Conservation (phyloP, 2,329 filamentous ascomycete genomes). For the Diplodia scrobiculata region DNA sequence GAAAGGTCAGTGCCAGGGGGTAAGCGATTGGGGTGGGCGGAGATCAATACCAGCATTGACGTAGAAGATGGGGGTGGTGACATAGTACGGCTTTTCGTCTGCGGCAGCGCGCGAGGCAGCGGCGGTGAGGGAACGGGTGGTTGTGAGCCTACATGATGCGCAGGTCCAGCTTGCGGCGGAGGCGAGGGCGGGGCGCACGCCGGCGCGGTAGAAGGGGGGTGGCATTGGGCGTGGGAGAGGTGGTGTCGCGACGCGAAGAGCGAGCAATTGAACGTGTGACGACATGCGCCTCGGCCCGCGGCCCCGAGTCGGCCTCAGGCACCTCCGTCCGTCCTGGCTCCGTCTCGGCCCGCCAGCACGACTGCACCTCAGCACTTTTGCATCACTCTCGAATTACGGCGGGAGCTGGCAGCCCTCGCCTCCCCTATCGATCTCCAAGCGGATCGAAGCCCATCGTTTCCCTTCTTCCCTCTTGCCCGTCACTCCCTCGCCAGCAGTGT, state of each 20-base stretch:
- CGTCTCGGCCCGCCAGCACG: too few species aligned
- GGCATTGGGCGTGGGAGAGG: constrained; percentile 34
- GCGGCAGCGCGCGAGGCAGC: constrained; percentile 32
- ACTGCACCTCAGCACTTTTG: too few species aligned
- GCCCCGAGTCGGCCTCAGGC: neutral
- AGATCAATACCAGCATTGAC: constrained; percentile 78
- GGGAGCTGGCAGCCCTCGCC: too few species aligned
- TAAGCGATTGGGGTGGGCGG: neutral
- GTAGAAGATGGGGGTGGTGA: constrained; percentile 97
- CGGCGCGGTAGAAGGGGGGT: constrained; percentile 34
- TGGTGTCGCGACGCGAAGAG: neutral
- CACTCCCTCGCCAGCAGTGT: too few species aligned
- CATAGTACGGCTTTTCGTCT: constrained; percentile 78
- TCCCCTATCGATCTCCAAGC: too few species aligned
- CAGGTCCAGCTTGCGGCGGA: constrained; percentile 36
- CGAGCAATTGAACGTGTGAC: constrained; percentile 3
- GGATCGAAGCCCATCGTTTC: too few species aligned
- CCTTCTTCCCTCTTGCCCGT: too few species aligned
- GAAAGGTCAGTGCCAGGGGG: constrained; percentile 2
- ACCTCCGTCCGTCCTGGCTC: neutral
- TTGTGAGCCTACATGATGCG: constrained; percentile 34
- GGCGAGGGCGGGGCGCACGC: constrained; percentile 33
- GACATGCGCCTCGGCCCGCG: constrained; percentile 21
- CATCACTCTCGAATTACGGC: too few species aligned
- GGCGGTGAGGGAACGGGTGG: constrained; percentile 31